Percentiles rank a stretch among this genome's conserved stretches.
phyloP scores from a whole-genome alignment of 2,329 filamentous ascomycete species.

The Beauveria scarabaeidicola region DNA sequence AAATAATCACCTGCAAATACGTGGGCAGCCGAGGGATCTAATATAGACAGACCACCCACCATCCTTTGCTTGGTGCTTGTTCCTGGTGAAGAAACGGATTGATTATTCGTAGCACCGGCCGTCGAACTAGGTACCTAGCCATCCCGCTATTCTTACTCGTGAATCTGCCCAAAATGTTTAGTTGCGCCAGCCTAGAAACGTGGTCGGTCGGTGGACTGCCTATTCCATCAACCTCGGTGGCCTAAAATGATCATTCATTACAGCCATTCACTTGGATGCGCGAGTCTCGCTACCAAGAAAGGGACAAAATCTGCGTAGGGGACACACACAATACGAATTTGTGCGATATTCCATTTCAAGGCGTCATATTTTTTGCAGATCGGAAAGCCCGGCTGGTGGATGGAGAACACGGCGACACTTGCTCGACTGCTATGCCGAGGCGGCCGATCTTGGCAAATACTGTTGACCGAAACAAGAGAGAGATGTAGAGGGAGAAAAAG shows the following conservation, averaged over 20 bases:
- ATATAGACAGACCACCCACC: background rate
- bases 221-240: no score
- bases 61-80: background rate
- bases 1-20: background rate
- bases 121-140: background rate
- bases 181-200: no score
- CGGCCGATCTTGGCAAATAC: background rate
- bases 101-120: background rate
- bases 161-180: no score
- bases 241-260: background rate
- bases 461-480: no score
- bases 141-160: background rate
- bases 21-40: conserved; percentile 1
- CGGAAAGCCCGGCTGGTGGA: background rate
- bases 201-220: no score
- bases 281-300: no score
- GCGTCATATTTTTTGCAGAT: no score
- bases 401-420: background rate
- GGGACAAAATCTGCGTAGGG: no score
- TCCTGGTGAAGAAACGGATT: background rate
- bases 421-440: background rate
- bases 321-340: background rate
- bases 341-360: no score
- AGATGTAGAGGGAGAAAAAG: no score
- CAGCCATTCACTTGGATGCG: background rate